phyloP scores from a whole-genome alignment of 805 yeast genomes.

The Isabelozyma pseudorhagii region DNA sequence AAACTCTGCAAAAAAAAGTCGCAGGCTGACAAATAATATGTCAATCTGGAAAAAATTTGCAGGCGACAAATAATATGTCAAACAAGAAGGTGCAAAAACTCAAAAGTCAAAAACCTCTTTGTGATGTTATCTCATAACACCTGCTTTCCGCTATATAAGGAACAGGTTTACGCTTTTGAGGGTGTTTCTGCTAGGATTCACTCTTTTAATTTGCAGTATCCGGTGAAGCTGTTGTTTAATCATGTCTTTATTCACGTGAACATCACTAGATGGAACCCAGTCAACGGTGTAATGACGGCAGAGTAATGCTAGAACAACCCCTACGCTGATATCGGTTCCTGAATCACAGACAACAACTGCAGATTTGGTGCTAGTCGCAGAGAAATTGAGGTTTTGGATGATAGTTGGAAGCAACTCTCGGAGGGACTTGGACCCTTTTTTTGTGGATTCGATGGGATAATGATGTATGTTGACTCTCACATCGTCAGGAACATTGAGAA shows the following conservation, averaged over 20 bases:
- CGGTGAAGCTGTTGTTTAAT: conserved; percentile 55
- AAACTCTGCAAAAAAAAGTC: not conserved
- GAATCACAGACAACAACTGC: conserved; percentile 54
- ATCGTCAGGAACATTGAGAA: conserved; percentile 5
- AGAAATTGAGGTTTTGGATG: conserved; percentile 14
- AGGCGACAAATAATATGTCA: no score
- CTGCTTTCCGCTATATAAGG: conserved; percentile 27
- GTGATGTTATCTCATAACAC: no score
- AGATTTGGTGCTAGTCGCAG: conserved; percentile 1
- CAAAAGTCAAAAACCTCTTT: no score
- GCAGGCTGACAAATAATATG: no score
- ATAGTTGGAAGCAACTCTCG: conserved; percentile 47
- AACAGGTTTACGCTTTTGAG: conserved; percentile 65
- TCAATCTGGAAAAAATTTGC: no score
- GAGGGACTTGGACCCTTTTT: conserved; percentile 65
- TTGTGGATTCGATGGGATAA: conserved; percentile 33
- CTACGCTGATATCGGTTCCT: conserved; percentile 66
- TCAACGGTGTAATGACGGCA: conserved; percentile 40
- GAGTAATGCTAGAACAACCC: conserved; percentile 53
- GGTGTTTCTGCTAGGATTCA: conserved; percentile 77
- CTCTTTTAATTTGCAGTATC: conserved; percentile 45
- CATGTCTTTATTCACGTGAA: conserved; percentile 42
- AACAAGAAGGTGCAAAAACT: no score
- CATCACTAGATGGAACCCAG: conserved; percentile 27
- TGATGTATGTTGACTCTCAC: conserved; percentile 3